Conservation (phyloP, 805 yeast species). For the Starmerella asiatica region DNA sequence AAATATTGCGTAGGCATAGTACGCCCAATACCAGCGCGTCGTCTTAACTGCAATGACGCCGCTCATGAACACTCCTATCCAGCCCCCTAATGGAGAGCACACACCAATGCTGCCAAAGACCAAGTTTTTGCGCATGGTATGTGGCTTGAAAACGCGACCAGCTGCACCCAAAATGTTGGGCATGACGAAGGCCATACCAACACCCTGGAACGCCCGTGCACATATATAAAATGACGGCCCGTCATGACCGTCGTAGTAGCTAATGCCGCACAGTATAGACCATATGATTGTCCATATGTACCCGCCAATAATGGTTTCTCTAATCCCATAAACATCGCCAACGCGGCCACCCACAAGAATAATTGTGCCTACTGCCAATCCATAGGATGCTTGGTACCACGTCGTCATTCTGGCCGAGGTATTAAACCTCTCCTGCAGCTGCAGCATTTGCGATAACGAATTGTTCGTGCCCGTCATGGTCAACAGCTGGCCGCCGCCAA, state of each 20-base stretch:
- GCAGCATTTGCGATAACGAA: slow-evolving; percentile 23
- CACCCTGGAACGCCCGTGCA: slow-evolving; percentile 50
- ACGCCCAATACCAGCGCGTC: slow-evolving; percentile 23
- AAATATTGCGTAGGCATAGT: slow-evolving; percentile 34
- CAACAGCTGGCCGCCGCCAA: slow-evolving; percentile 28
- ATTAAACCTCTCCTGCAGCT: slow-evolving; percentile 26
- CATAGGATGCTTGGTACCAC: slow-evolving; percentile 63
- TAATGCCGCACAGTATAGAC: slow-evolving; percentile 47
- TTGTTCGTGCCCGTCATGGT: slow-evolving; percentile 31
- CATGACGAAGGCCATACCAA: slow-evolving; percentile 44
- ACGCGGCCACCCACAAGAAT: slow-evolving; percentile 52
- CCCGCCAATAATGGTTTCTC: slow-evolving; percentile 39
- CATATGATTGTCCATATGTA: slow-evolving; percentile 43
- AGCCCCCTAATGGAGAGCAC: slow-evolving; percentile 48
- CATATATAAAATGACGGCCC: slow-evolving; percentile 21
- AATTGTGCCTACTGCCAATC: slow-evolving; percentile 60
- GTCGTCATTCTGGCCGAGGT: slow-evolving; percentile 24
- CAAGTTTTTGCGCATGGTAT: slow-evolving; percentile 33
- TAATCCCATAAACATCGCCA: slow-evolving; percentile 60
- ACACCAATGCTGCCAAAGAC: slow-evolving; percentile 47
- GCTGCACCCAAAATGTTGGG: slow-evolving; percentile 50
- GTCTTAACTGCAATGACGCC: slow-evolving; percentile 14
- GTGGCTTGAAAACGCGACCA: slow-evolving; percentile 25
- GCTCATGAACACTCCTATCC: slow-evolving; percentile 38
- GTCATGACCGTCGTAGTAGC: slow-evolving; percentile 33